Base-by-base conservation (phyloP, 2,329 filamentous ascomycete species). In the Emergomyces orientalis region DNA sequence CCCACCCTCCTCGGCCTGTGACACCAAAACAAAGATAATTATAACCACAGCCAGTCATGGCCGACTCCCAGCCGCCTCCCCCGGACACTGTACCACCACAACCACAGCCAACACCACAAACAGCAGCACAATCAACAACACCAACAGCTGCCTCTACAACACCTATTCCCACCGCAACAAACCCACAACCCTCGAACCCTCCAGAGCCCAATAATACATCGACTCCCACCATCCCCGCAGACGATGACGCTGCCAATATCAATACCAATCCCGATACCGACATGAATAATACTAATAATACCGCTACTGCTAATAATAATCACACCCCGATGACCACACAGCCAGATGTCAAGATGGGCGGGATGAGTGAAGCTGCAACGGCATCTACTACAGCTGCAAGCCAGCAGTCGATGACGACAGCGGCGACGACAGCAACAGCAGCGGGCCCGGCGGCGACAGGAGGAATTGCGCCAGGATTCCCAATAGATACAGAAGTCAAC, bases 401-500 rank as follows among this genome's bases (percentile, higher is more conserved):
- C 37, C 45, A 61, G 37, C 47, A 55, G 37, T 49, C 30, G 30
- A 60, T 30, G 34, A 27, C 34, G 6, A 51, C 59, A 3, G 34
- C 45, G 22, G n/a, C 39, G 30, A 62, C 59, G 62, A 61, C 52
- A 43, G 27, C 54, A 22, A 59, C 66, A 55, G 72, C 70, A 32
- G 60, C 22, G 8, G 34, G 13, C 25, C 19, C 58, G 43, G 62
- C 32, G 30, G 9, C 25, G n/a, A 59, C 66, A 56, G 72, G 71
- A 32, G 60, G 62, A 34, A 59, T 65, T 69, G 73, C 39, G 63
- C 74, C 61, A 72, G 77, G 65, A 66, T 71, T 56, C 30, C 51
- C 71, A 62, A 69, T 68, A 65, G 65, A 59, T 32, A 34, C 32
- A 52, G 66, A 65, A 60, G 37, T 62, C 32, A 68, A 65, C 34